phyloP scores from a whole-genome alignment of 106 monocot species.

The Acorus gramineus region DNA sequence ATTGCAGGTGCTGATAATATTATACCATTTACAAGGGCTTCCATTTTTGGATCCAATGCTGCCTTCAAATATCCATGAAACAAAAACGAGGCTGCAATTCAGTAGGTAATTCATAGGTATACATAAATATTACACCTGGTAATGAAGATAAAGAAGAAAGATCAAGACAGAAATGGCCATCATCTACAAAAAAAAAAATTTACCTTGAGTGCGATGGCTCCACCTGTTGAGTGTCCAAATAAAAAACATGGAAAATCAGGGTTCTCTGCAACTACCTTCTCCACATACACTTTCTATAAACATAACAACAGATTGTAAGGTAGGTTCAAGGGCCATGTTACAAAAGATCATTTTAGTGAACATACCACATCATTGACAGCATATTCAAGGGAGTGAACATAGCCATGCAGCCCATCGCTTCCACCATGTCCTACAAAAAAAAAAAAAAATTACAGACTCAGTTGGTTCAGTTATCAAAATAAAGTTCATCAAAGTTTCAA shows the following conservation, averaged over 20 bases:
- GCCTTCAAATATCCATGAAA: constrained; percentile 25
- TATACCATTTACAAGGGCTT: constrained; percentile 41
- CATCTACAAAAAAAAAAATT: not conserved
- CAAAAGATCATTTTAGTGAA: not conserved
- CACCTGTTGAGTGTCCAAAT: constrained; percentile 90
- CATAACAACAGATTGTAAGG: not conserved
- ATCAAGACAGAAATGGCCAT: not conserved
- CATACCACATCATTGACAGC: constrained; percentile 82
- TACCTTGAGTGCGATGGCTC: constrained; percentile 76
- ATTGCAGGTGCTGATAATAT: constrained; percentile 84
- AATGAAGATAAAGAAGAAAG: constrained; percentile 1
- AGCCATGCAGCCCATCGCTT: constrained; percentile 92
- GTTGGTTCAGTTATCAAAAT: no score
- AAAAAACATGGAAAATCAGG: constrained; percentile 74
- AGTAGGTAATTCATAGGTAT: no score
- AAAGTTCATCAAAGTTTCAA: no score
- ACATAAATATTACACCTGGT: no score
- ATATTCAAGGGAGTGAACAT: constrained; percentile 87
- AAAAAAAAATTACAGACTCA: not conserved
- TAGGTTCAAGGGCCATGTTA: not conserved
- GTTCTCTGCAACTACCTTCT: constrained; percentile 50
- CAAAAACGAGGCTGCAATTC: not conserved
- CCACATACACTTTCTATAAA: constrained; percentile 62
- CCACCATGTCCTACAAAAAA: constrained; percentile 75
- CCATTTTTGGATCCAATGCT: constrained; percentile 55